Evolutionary conservation across 225 moss, liverwort and hornwort species (phyloP).

Genomic region (Physcomitrium patens): DNA sequence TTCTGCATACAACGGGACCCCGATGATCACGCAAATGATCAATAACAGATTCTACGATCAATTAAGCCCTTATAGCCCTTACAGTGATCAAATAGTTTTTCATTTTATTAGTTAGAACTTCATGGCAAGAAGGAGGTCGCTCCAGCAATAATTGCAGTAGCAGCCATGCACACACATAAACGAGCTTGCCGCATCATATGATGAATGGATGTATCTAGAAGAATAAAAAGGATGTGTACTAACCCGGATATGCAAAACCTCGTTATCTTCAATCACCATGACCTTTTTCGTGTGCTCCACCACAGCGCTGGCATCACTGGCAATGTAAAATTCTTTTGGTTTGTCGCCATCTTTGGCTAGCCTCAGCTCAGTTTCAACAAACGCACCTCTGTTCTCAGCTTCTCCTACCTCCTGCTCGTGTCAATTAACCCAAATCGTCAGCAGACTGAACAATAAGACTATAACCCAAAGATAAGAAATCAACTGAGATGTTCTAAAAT

Average conservation of each 20-base stretch:
- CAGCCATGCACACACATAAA: conserved; percentile 4
- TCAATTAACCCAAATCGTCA: conserved; percentile 24
- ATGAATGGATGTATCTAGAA: neutral
- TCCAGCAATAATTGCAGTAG: neutral
- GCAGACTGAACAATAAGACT: conserved; percentile 12
- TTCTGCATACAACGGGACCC: conserved; percentile 51
- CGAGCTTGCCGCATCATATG: conserved; percentile 6
- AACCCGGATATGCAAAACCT: conserved; percentile 91
- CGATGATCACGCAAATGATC: conserved; percentile 24
- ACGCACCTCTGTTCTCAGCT: conserved; percentile 58
- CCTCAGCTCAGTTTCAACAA: conserved; percentile 55
- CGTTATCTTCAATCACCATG: conserved; percentile 96
- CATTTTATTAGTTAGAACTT: conserved; percentile 4
- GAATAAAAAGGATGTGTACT: conserved; percentile 23
- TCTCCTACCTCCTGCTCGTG: conserved; percentile 66
- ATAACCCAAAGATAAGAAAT: conserved; percentile 4
- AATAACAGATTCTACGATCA: conserved; percentile 1
- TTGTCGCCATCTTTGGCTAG: conserved; percentile 67
- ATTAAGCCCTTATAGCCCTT: neutral
- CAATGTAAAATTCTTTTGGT: conserved; percentile 86
- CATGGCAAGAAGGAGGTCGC: conserved; percentile 12
- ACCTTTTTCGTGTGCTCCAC: conserved; percentile 99
- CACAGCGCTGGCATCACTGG: conserved; percentile 98
- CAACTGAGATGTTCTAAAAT: neutral
- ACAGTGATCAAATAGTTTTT: neutral